Base-by-base conservation (phyloP, 2,329 filamentous ascomycete species). In the Colletotrichum limetticola region DNA sequence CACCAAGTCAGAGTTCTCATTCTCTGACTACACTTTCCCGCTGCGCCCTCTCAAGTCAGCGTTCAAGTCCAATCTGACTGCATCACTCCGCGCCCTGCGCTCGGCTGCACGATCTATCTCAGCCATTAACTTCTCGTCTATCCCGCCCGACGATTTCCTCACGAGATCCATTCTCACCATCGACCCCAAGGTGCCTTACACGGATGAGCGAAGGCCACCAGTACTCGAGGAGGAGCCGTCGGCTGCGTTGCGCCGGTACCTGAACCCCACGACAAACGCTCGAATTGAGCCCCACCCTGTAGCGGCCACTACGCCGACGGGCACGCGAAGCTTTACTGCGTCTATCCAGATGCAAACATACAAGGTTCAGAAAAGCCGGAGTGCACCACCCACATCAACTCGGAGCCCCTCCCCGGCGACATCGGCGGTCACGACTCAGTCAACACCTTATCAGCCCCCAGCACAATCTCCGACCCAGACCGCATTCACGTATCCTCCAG, bases 311-410 rank as follows among this genome's bases (percentile, higher is more conserved):
- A 79, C 76, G 61, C 53, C 66, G 6, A 61, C 72, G 76, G 61
- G 70, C 19, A 75, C 71, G 60, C 81, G 84, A 72, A 83, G 83
- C 65, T 92, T 89, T 77, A 91, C 90, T 16, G 90, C 91, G 30
- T 92, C 91, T 1, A 93, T 93, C 71, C 91, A 93, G 79, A 92
- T 93, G 91, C 90, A 92, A 78, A 93, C 91, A 0, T 93, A 93
- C 84, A 91, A 90, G 78, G 86, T 90, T 42, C 87, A 87, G 77
- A 85, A 86, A 46, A 86, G 85, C 32, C 85, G 83, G 74, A 83
- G 82, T 64, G 76, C 81, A 52, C 77, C 82, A 26, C 73, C 79
- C n/a, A 76, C 64, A 71, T 79, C 46, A 75, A 79, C 68, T 64
- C 81, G 81, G 61, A 76, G 78, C 64, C 75, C 79, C 52, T 80